Base-by-base conservation (phyloP, 441 rosid genomes). In the Pelargonium fulgidum region DNA sequence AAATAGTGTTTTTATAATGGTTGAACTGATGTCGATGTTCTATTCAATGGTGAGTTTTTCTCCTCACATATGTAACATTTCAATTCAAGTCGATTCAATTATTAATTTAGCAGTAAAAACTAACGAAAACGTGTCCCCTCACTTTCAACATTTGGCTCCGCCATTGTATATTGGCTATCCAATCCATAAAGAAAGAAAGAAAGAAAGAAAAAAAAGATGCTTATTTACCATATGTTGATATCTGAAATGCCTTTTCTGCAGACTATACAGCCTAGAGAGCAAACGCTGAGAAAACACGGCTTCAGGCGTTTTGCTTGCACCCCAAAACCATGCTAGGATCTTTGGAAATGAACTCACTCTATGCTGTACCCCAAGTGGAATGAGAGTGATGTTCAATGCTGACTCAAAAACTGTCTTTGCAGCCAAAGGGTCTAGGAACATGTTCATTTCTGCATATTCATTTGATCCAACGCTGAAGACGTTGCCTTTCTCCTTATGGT, bases 361-460 rank as follows among this genome's bases (percentile, higher is more conserved):
- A 0, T 83, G 83, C 75, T 89, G 97, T 36, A 77, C 70, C 17
- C 75, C 69, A 3, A 93, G 90, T 3, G 99, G 97, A 67, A 89
- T 75, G 70, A 91, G 86, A 19, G 85, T 93, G 74, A 91, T 82
- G 66, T 86, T 71, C 14, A 93, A 71, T 24, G 75, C 73, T 1
- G 97, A 93, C 12, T 81, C 79, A 1, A 93, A 77, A 50, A 89
- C 96, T 3, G 79, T 76, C 76, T 88, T 86, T 47, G 93, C 95
- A 14, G 96, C 89, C 44, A 81, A 77, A 4, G 99, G 93, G 70
- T 91, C 97, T 10, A 93, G 89, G 81, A 84, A 89, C 86, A 89
- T 82, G 67, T 89, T 89, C 85, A 89, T 83, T 73, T 93, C 97
- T 42, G 93, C 78, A 64, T 87, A 76, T 62, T 75, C 68, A 52